phyloP scores from a whole-genome alignment of 768 basidiomycete genomes.

The Agaricus bisporus region DNA sequence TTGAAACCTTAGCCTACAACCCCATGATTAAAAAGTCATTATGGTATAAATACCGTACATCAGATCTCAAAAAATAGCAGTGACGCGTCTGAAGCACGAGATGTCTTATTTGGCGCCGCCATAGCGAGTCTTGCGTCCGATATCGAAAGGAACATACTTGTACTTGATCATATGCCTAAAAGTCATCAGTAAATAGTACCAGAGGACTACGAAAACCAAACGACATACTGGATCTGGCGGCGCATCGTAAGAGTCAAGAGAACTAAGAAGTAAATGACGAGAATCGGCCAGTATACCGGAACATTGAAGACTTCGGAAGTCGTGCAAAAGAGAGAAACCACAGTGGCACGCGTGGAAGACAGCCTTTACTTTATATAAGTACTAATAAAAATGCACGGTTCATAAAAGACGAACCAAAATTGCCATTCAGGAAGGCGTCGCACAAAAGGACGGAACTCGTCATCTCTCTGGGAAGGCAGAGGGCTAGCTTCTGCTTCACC shows the following conservation, averaged over 20 bases:
- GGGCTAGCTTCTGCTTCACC: constrained; percentile 50
- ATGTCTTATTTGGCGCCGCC: constrained; percentile 33
- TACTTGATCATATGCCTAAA: constrained; percentile 97
- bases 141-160: constrained; percentile 93
- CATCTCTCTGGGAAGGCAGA: constrained; percentile 70
- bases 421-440: constrained; percentile 94
- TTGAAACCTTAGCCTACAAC: too few relatives aligned
- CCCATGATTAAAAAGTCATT: too few relatives aligned
- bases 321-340: constrained; percentile 76
- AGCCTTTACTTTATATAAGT: constrained; percentile 49
- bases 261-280: constrained; percentile 94
- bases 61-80: background rate
- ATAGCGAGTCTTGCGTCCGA: constrained; percentile 90
- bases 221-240: constrained; percentile 85
- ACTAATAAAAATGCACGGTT: background rate
- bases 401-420: constrained; percentile 63
- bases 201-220: background rate
- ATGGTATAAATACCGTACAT: constrained; percentile 2
- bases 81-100: background rate
- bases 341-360: constrained; percentile 83
- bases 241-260: constrained; percentile 95
- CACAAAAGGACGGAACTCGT: constrained; percentile 97
- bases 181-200: constrained; percentile 7
- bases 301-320: constrained; percentile 86
- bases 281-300: constrained; percentile 98